phyloP scores from a whole-genome alignment of 306 rosid genomes.

The Lagenaria siceraria region DNA sequence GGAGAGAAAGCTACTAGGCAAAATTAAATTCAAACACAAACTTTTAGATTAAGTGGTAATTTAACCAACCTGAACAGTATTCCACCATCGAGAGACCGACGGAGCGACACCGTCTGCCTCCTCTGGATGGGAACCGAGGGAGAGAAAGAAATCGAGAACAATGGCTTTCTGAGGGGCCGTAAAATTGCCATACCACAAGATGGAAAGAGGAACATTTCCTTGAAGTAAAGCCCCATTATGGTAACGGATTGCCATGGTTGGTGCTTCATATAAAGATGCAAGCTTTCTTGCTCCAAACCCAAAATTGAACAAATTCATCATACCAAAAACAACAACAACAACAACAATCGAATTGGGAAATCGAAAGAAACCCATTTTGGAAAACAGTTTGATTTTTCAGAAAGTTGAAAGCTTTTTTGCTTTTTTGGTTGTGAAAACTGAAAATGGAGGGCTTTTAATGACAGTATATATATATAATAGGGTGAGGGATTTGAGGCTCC shows the following conservation, averaged over 20 bases:
- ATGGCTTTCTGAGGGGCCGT: conserved; percentile 14
- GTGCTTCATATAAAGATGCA: conserved; percentile 16
- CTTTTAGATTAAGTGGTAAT: not conserved
- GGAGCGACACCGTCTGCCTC: not conserved
- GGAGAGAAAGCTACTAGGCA: too few relatives aligned
- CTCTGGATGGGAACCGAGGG: not conserved
- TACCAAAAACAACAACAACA: not conserved
- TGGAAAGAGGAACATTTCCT: conserved; percentile 14
- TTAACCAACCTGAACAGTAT: conserved; percentile 2
- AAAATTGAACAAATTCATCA: not conserved
- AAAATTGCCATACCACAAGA: conserved; percentile 25
- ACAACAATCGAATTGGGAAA: not conserved
- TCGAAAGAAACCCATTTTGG: conserved; percentile 6
- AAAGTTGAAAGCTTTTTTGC: not conserved
- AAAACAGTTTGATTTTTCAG: not conserved
- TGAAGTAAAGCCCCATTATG: conserved; percentile 21
- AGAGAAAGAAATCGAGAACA: conserved; percentile 17
- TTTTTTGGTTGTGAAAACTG: not conserved
- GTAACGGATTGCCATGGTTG: conserved; percentile 6
- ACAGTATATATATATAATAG: too few relatives aligned
- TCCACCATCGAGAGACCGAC: conserved; percentile 21
- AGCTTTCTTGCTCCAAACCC: conserved; percentile 20
- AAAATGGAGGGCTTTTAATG: not conserved
- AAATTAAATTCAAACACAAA: not conserved
- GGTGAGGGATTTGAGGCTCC: too few relatives aligned